Conservation (phyloP, 2,329 filamentous ascomycete species). For the Endothia cerciana region DNA sequence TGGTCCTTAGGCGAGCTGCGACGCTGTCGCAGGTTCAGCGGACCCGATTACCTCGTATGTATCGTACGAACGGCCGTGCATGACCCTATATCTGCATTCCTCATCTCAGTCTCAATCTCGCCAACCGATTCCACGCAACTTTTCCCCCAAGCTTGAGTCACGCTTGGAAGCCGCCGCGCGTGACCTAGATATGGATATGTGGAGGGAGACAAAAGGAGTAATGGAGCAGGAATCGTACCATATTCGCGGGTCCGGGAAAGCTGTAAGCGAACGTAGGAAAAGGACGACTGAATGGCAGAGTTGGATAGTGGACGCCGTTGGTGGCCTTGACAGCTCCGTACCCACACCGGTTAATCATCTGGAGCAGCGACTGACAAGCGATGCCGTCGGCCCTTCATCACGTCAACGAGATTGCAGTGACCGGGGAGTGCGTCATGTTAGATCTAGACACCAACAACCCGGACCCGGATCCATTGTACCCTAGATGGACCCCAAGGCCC, state of each 20-base stretch:
- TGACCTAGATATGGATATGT: neutral
- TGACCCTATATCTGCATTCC: neutral
- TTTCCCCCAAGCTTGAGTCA: neutral
- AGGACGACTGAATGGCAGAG: neutral
- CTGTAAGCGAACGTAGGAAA: neutral
- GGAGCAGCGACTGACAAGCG: neutral
- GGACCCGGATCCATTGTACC: neutral
- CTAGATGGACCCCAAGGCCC: neutral
- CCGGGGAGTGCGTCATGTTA: neutral
- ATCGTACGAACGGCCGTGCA: neutral
- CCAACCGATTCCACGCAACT: neutral
- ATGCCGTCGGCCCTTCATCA: neutral
- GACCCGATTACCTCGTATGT: neutral
- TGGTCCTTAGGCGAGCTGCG: conserved; percentile 4
- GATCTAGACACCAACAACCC: neutral
- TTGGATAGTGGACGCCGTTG: neutral
- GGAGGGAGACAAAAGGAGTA: neutral
- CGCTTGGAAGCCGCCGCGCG: neutral
- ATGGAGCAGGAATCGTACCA: neutral
- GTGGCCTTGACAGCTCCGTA: neutral
- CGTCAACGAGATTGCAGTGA: conserved; percentile 4
- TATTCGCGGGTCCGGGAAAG: no score
- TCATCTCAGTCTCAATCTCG: neutral
- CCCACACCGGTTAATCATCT: neutral
- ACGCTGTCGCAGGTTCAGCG: neutral